A percentile compares a stretch with the other conserved stretches of the same genome.
Conservation (phyloP, 768 basidiomycete species). For the Serendipita vermifera region DNA sequence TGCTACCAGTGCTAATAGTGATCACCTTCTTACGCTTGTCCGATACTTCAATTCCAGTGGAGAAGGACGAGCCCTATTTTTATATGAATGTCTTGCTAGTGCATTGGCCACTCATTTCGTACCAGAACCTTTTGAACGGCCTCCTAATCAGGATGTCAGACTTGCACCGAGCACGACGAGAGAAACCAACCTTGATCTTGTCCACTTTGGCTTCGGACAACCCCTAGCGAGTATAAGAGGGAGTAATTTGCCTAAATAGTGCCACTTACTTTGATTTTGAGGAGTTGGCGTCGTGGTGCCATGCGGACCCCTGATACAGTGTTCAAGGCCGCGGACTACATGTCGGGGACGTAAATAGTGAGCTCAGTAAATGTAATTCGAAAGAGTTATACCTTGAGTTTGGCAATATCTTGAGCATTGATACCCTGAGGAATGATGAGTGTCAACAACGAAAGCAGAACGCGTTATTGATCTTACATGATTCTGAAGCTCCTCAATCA, state of each 20-base stretch:
- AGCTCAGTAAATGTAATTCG: constrained; percentile 11
- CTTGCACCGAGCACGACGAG: not conserved
- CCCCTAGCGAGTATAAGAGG: constrained; percentile 37
- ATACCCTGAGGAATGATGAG: constrained; percentile 49
- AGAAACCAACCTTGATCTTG: constrained; percentile 65
- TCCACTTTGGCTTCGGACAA: constrained; percentile 97
- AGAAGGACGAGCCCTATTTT: constrained; percentile 91
- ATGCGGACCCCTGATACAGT: constrained; percentile 81
- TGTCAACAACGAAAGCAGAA: constrained; percentile 2
- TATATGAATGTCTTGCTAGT: constrained; percentile 2
- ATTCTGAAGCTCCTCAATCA: constrained; percentile 73
- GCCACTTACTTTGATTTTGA: constrained; percentile 74
- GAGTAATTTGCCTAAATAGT: not conserved
- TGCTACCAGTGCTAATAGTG: constrained; percentile 84
- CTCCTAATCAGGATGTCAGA: constrained; percentile 39
- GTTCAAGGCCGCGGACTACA: constrained; percentile 63
- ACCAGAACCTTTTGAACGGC: constrained; percentile 81
- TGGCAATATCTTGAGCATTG: constrained; percentile 88
- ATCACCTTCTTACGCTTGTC: constrained; percentile 71
- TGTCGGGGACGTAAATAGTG: constrained; percentile 7
- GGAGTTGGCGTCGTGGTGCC: constrained; percentile 77
- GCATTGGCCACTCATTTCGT: constrained; percentile 14
- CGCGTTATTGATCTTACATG: constrained; percentile 35
- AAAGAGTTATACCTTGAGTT: constrained; percentile 53
- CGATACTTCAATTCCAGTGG: constrained; percentile 83